These are phyloP conservation scores for Thecaphora frezii DNA, from an alignment of 1,284 basidiomycete species.

Conservation along the genomic window DNA sequence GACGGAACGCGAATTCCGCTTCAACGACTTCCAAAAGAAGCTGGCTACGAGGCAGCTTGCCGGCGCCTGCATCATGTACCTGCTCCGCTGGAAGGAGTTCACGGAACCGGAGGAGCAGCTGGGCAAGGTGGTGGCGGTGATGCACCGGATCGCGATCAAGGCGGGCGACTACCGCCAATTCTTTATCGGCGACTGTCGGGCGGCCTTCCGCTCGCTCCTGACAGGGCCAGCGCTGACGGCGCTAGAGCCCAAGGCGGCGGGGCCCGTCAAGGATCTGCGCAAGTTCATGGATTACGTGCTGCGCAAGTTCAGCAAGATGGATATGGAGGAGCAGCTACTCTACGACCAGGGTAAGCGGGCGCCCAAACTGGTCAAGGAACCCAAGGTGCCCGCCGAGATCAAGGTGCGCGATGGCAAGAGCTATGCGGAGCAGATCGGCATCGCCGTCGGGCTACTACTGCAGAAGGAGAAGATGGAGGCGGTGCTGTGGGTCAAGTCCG, in stretches of 20 bases:
- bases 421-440: constrained; percentile 46
- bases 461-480: constrained; percentile 48
- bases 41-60: constrained; percentile 45
- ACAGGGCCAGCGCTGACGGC: constrained; percentile 23
- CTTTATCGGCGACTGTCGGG: constrained; percentile 35
- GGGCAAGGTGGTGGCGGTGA: constrained; percentile 42
- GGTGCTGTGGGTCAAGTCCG: constrained; percentile 55
- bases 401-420: constrained; percentile 37
- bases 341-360: constrained; percentile 42
- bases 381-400: constrained; percentile 44
- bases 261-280: constrained; percentile 27
- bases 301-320: constrained; percentile 49
- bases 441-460: constrained; percentile 51
- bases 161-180: constrained; percentile 43
- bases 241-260: constrained; percentile 28
- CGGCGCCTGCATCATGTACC: constrained; percentile 48
- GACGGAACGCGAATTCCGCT: constrained; percentile 51
- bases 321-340: constrained; percentile 39
- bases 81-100: constrained; percentile 50
- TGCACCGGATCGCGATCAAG: constrained; percentile 53
- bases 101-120: constrained; percentile 40
- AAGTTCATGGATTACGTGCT: constrained; percentile 47
- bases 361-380: constrained; percentile 28
- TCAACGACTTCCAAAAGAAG: constrained; percentile 50
- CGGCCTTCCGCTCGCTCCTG: constrained; percentile 26